These are phyloP conservation scores for Rugiboletus extremiorientalis DNA, from an alignment of 1,284 basidiomycete genomes.

Conservation along the genomic window DNA sequence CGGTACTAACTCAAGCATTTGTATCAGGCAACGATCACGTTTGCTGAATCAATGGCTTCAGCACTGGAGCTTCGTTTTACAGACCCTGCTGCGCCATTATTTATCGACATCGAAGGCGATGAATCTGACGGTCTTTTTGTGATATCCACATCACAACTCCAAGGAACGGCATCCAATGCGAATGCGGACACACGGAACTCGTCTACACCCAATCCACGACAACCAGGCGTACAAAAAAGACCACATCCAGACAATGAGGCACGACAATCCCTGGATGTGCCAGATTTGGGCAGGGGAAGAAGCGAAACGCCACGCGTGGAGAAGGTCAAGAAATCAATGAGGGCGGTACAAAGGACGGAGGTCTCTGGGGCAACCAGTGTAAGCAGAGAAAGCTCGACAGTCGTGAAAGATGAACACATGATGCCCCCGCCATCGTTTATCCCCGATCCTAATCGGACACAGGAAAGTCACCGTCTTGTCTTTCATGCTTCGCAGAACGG, in stretches of 20 bases:
- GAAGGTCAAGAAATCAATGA: constrained; percentile 52
- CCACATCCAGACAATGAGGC: constrained; percentile 16
- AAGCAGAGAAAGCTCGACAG: constrained; percentile 15
- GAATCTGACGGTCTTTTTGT: constrained; percentile 64
- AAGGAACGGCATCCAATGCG: constrained; percentile 34
- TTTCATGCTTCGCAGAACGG: constrained; percentile 20
- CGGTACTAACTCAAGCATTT: background rate
- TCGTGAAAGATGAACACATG: constrained; percentile 18
- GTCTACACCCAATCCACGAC: constrained; percentile 22
- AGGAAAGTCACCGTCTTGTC: constrained; percentile 1
- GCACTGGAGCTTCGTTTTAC: constrained; percentile 73
- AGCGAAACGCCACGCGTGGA: constrained; percentile 37
- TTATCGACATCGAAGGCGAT: constrained; percentile 69
- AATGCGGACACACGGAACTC: constrained; percentile 22
- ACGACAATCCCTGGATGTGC: constrained; percentile 32
- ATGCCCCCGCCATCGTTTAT: constrained; percentile 34
- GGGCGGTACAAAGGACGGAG: constrained; percentile 54
- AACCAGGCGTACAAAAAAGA: constrained; percentile 43
- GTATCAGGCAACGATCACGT: constrained; percentile 68
- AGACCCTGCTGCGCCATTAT: constrained; percentile 66
- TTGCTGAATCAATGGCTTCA: constrained; percentile 66
- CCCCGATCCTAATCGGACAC: constrained; percentile 11
- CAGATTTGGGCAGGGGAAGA: constrained; percentile 26
- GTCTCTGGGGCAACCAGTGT: constrained; percentile 22
- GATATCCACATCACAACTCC: constrained; percentile 68